Evolutionary conservation across 306 rosid genomes (phyloP).

Genomic region (Vigna trinervia): DNA sequence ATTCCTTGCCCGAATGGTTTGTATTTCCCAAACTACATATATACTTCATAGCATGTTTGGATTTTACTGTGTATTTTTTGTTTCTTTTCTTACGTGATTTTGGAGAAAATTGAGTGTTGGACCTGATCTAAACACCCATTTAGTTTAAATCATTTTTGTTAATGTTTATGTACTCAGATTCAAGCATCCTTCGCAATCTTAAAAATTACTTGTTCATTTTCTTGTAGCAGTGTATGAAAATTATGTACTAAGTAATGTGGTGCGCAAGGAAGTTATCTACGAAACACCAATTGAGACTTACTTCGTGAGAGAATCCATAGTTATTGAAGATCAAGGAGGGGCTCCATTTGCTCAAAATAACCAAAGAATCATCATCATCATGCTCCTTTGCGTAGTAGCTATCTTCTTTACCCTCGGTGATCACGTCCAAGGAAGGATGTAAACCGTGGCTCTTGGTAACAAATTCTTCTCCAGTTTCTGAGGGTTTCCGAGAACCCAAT

Average conservation of each 20-base stretch:
- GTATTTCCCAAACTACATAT: not conserved
- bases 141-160: not conserved
- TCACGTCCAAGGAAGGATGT: not conserved
- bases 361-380: constrained; percentile 18
- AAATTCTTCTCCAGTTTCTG: not conserved
- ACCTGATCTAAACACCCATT: not conserved
- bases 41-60: not conserved
- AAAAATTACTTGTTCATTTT: not conserved
- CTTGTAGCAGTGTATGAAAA: not conserved
- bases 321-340: constrained; percentile 23
- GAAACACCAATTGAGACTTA: constrained; percentile 11
- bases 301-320: not conserved
- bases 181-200: not conserved
- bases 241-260: not conserved
- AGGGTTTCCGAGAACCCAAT: not conserved
- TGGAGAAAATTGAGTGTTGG: not conserved
- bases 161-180: not conserved
- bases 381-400: not conserved
- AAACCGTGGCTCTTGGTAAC: not conserved
- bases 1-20: not conserved
- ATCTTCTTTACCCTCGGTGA: constrained; percentile 11
- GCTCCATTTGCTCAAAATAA: constrained; percentile 6
- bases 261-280: constrained; percentile 7
- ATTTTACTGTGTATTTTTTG: not conserved
- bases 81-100: not conserved